A percentile compares a stretch with the other conserved stretches of the same genome.
These are phyloP conservation scores for Globisporangium recalcitrans DNA, from an alignment of 352 stramenopile species.

Conservation along the genomic window DNA sequence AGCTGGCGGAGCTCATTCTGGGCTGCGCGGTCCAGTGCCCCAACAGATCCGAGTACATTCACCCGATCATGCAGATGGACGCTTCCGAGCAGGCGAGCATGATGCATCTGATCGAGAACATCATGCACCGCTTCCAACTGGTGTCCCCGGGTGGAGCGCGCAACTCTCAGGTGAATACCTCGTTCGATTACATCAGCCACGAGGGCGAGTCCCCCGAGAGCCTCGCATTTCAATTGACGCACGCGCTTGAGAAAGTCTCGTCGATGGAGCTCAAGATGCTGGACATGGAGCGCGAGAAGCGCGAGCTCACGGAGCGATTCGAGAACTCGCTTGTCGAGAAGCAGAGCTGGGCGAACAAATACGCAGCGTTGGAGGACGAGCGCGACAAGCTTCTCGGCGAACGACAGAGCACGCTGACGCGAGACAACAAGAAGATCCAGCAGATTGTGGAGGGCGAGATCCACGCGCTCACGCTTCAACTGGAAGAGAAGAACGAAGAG, in stretches of 20 bases:
- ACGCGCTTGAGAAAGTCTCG: slow-evolving; percentile 64
- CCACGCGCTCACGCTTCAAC: slow-evolving; percentile 60
- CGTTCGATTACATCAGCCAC: slow-evolving; percentile 51
- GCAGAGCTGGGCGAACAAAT: slow-evolving; percentile 36
- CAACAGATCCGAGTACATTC: slow-evolving; percentile 79
- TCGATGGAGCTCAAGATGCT: slow-evolving; percentile 68
- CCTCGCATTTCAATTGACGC: slow-evolving; percentile 46
- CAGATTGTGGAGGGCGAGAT: slow-evolving; percentile 83
- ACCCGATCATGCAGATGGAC: slow-evolving; percentile 81
- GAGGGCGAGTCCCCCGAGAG: slow-evolving; percentile 41
- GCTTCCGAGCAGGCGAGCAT: slow-evolving; percentile 70
- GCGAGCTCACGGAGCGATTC: slow-evolving; percentile 64
- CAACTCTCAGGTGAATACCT: slow-evolving; percentile 30
- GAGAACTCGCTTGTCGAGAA: slow-evolving; percentile 55
- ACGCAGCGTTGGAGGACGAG: slow-evolving; percentile 50
- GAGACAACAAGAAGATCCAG: slow-evolving; percentile 87
- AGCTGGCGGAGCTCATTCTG: slow-evolving; percentile 68
- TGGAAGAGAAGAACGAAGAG: slow-evolving; percentile 79
- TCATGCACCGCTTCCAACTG: slow-evolving; percentile 76
- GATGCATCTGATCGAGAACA: slow-evolving; percentile 81
- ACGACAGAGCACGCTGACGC: slow-evolving; percentile 65
- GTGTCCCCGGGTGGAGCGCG: slow-evolving; percentile 33
- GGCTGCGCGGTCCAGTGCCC: slow-evolving; percentile 76
- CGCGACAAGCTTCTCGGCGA: slow-evolving; percentile 66
- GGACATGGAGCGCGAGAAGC: slow-evolving; percentile 76